These are phyloP conservation scores for Choiromyces venosus DNA, from an alignment of 495 filamentous ascomycete genomes.

Conservation along the genomic window DNA sequence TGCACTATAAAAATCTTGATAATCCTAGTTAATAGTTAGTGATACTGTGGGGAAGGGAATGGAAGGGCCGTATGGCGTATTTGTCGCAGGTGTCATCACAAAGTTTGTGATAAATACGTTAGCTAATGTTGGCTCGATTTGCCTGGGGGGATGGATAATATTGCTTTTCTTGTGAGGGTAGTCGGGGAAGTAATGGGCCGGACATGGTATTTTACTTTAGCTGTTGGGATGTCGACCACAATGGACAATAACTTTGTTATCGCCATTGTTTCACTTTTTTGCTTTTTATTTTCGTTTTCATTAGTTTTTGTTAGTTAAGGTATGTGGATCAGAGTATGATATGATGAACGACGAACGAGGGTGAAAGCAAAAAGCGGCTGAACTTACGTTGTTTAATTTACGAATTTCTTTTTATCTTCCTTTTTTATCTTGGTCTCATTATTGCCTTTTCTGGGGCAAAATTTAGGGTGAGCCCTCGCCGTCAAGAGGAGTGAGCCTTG, in stretches of 20 bases:
- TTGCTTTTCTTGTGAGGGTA: slow-evolving; percentile 1
- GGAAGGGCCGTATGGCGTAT: background rate
- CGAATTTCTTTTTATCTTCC: background rate
- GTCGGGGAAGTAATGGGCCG: slow-evolving; percentile 4
- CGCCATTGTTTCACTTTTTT: slow-evolving; percentile 11
- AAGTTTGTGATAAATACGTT: background rate
- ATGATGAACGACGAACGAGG: slow-evolving; percentile 1
- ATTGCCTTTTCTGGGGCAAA: background rate
- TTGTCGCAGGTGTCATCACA: background rate
- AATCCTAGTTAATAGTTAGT: background rate
- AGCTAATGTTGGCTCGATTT: background rate
- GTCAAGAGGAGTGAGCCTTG: background rate
- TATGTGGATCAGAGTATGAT: slow-evolving; percentile 15
- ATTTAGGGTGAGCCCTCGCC: background rate
- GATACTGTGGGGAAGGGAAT: background rate
- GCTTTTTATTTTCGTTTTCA: slow-evolving; percentile 5
- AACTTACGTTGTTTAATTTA: background rate
- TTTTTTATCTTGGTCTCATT: background rate
- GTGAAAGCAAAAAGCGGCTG: background rate
- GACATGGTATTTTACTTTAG: background rate
- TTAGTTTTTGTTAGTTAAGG: background rate
- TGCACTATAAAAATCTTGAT: slow-evolving; percentile 58
- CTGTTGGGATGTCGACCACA: background rate
- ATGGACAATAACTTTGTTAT: background rate
- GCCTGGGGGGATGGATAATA: background rate